Percentiles rank a stretch among this genome's conserved stretches.
Evolutionary conservation across 495 filamentous ascomycete genomes (phyloP).

Genomic region (Cladorrhinum samala): DNA sequence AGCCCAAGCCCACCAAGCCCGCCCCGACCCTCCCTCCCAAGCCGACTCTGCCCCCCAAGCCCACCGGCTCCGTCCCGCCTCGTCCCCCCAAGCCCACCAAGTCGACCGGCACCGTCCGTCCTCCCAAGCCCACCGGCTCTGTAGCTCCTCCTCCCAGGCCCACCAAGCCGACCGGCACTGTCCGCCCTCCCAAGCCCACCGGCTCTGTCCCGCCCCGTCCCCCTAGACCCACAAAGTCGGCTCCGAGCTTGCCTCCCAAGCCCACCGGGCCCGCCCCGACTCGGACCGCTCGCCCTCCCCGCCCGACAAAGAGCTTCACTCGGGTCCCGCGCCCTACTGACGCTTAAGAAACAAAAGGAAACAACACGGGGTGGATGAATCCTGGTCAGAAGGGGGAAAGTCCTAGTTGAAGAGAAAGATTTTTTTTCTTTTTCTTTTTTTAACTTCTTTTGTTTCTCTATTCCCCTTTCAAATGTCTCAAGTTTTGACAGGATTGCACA

Average conservation of each 20-base stretch:
- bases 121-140: neutral
- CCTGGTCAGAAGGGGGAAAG: no score
- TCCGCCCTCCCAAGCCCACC: neutral
- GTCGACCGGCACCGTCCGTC: neutral
- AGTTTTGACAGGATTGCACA: no score
- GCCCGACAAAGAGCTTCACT: no score
- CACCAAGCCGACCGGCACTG: neutral
- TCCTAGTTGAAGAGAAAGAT: no score
- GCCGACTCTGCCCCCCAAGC: slow-evolving; percentile 1
- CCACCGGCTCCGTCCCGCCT: neutral
- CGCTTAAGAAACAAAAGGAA: no score
- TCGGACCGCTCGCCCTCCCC: no score
- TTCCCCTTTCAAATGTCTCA: no score
- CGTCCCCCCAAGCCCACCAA: slow-evolving; percentile 1
- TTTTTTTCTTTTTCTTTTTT: no score
- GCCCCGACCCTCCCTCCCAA: neutral
- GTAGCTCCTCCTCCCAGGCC: neutral
- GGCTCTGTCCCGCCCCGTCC: neutral
- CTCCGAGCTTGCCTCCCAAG: neutral
- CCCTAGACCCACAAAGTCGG: neutral
- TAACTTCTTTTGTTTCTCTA: no score
- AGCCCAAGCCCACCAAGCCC: neutral
- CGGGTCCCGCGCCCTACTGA: neutral
- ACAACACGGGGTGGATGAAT: no score
- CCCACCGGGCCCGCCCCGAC: neutral